Base-by-base conservation (phyloP, 1,284 basidiomycete species). In the Apiotrichum gamsii region DNA sequence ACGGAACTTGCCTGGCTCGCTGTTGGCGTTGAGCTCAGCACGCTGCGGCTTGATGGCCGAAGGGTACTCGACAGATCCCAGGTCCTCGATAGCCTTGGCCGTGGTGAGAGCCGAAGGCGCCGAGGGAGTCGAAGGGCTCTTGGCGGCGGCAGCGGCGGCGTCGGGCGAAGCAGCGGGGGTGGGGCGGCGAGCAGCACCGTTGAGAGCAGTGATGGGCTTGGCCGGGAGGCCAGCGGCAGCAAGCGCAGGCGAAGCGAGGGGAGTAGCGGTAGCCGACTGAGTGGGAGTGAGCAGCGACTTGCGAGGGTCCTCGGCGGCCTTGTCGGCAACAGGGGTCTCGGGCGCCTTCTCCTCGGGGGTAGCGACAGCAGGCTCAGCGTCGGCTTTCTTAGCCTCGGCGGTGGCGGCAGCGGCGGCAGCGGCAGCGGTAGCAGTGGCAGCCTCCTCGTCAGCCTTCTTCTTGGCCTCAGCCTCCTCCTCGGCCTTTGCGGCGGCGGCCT, bases 1-100 rank as follows among this genome's bases (percentile, higher is more conserved):
- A 61, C 93, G 84, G 79, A 90, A 96, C 73, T 91, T 94, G 62
- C 93, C 90, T 62, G 85, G 84, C 51, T 73, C 65, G 15, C 85
- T 85, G 51, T 85, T 81, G 50, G 80, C 77, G 72, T 96, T 97
- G 60, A 97, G 83, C 62, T 90, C 87, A 8, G 84, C 74, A 58
- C 80, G 81, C 4, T 93, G 94, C 54, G 90, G 89, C 69, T 79
- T 79, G 68, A 93, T 80, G 37, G 85, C 82, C 49, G 82, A 82
- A 4, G 93, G 93, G 66, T 99, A 99, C 19, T 79, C 73, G 39
- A 97, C 79, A 46, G 80, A 76, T 34, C 76, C 78, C 43, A 98
- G 78, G 70, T 94, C 84, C 50, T 90, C 84, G 58, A 98, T 95
- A 50, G 81, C 78, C 37, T 82, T 80, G 28, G 88, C 88, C 24